Base-by-base conservation (phyloP, 306 rosid species). In the Argentina anserina region DNA sequence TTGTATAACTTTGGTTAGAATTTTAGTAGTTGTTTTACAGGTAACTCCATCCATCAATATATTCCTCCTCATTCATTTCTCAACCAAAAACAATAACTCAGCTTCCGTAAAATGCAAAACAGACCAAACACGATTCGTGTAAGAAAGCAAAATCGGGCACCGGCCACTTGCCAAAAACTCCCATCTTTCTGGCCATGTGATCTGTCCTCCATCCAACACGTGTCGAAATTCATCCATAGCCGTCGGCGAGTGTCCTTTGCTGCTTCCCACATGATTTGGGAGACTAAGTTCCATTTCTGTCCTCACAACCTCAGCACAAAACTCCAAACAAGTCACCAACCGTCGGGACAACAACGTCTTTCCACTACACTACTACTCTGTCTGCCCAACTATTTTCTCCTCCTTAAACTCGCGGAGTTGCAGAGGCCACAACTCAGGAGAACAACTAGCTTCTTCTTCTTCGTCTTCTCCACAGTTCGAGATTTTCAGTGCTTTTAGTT, bases 321-420 rank as follows among this genome's bases (percentile, higher is more conserved):
- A 33, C 42, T 61, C 42, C 42, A 61, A 31, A 61, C 21, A 4
- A 14, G 65, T 59, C 65, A 31, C 40, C 40, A 59, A 59, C 40
- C 23, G 4, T 59, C 21, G 4, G 65, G 12, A 5, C 40, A 59
- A 17, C 20, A 59, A 3, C 66, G 66, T 61, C 66, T 29, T 61
- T 61, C 14, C 41, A 3, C 1, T 5, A 53, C 61, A 3, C 20
- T 14, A 59, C 0, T 0, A 17, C 13, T 31, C 20, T 21, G n/a
- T 14, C 7, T 15, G 21, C 64, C 5, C 7, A 6, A 5, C 8
- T 25, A 25, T 4, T 2, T 58, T 13, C 4, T 28, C 64, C n/a
- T 59, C 37, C 64, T 59, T 59, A 13, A 59, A 59, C 64, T 29
- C n/a, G 36, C 64, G 64, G 64, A 59, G 21, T 58, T 14, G 37